Percentiles rank a stretch among this genome's conserved stretches.
Conservation (phyloP, 495 filamentous ascomycete genomes). For the Talaromyces borbonicus region DNA sequence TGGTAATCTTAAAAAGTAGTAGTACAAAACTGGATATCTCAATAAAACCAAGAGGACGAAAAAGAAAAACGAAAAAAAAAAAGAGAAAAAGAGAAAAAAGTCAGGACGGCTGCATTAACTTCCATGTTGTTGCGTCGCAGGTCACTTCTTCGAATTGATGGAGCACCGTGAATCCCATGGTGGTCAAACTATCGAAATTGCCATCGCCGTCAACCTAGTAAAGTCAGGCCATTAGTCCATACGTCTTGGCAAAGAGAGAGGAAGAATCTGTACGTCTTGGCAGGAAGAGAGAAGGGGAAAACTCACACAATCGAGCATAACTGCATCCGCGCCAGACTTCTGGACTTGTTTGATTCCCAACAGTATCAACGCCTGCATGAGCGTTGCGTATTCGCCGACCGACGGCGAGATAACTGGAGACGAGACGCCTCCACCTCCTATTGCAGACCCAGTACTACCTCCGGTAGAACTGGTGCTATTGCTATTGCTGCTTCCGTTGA, state of each 20-base stretch:
- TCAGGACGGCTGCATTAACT: constrained; percentile 36
- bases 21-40: no score
- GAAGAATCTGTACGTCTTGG: no score
- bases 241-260: no score
- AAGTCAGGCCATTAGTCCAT: constrained; percentile 14
- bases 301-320: constrained; percentile 69
- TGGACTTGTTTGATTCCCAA: constrained; percentile 78
- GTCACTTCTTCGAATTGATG: constrained; percentile 74
- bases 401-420: constrained; percentile 66
- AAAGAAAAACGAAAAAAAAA: no score
- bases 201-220: constrained; percentile 66
- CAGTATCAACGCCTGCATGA: constrained; percentile 73
- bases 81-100: neutral
- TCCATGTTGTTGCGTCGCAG: constrained; percentile 63
- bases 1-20: no score
- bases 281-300: neutral
- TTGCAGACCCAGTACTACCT: no score
- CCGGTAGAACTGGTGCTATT: no score
- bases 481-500: constrained; percentile 17
- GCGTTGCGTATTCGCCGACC: constrained; percentile 55
- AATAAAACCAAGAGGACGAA: no score
- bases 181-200: constrained; percentile 56
- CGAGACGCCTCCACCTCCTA: constrained; percentile 60
- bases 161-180: constrained; percentile 67
- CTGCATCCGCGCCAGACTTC: constrained; percentile 56